These are phyloP conservation scores for Russula ochroleuca DNA, from an alignment of 768 basidiomycete genomes.

Conservation along the genomic window DNA sequence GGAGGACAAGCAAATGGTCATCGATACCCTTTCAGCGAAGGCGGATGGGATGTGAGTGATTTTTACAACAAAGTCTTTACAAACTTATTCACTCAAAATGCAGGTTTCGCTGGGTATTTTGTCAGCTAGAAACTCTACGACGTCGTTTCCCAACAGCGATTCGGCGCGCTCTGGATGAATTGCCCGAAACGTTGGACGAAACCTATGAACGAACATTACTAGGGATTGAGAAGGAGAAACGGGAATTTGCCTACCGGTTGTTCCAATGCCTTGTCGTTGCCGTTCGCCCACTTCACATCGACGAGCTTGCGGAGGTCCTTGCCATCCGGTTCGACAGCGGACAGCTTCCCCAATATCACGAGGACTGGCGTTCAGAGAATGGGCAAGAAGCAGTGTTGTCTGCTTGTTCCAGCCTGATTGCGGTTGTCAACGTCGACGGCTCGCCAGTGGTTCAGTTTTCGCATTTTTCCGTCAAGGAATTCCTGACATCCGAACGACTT, in stretches of 20 bases:
- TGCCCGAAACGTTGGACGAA: conserved; percentile 12
- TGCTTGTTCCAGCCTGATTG: conserved; percentile 5
- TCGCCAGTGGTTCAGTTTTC: conserved; percentile 14
- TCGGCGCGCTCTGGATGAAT: background rate
- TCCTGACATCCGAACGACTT: conserved; percentile 11
- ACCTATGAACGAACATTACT: conserved; percentile 5
- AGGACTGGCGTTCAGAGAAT: conserved; percentile 1
- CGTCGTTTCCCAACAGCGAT: background rate
- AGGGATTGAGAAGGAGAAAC: conserved; percentile 1
- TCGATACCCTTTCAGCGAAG: conserved; percentile 6
- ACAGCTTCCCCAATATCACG: background rate
- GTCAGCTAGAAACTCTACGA: conserved; percentile 9
- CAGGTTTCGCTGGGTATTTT: conserved; percentile 19
- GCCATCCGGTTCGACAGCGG: conserved; percentile 1
- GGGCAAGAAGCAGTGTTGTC: conserved; percentile 7
- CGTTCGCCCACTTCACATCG: background rate
- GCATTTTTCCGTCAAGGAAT: conserved; percentile 23
- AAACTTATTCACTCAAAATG: background rate
- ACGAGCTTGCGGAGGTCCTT: conserved; percentile 13
- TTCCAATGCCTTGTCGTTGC: conserved; percentile 1
- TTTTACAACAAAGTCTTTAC: background rate
- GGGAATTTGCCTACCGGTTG: conserved; percentile 2
- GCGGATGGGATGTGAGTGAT: conserved; percentile 18
- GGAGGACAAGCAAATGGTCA: background rate
- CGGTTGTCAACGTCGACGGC: background rate